These are phyloP conservation scores for Amaranthus palmeri DNA, from an alignment of 148 eudicot genomes.

Conservation along the genomic window DNA sequence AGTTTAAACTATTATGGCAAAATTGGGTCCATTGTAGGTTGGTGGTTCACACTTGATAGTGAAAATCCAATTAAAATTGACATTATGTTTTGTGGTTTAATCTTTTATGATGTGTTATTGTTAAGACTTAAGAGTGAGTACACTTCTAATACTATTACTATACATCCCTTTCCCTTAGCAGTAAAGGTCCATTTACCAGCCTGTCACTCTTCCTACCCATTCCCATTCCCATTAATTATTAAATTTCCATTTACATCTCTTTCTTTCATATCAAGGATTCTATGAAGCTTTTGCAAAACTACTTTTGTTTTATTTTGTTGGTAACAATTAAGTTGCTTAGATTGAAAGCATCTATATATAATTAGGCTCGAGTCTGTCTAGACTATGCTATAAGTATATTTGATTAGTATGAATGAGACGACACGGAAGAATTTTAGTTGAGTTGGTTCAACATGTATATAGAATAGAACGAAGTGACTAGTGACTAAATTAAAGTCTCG, in stretches of 20 bases:
- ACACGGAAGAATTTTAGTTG: no score
- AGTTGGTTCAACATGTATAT: no score
- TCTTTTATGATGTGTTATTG: background rate
- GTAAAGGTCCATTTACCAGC: slow-evolving; percentile 10
- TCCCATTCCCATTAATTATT: no score
- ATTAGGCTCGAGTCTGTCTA: no score
- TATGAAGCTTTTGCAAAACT: background rate
- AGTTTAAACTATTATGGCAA: slow-evolving; percentile 7
- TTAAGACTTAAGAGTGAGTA: background rate
- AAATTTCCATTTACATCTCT: background rate
- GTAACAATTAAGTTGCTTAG: no score
- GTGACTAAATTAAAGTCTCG: no score
- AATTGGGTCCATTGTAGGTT: slow-evolving; percentile 4
- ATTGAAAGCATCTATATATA: no score
- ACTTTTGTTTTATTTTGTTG: background rate
- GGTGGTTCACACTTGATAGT: background rate
- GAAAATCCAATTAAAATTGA: background rate
- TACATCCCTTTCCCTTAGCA: background rate
- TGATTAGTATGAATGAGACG: no score
- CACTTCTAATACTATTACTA: no score
- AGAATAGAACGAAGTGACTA: no score
- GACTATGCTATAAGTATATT: no score
- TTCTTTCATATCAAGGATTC: slow-evolving; percentile 3
- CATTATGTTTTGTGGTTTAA: slow-evolving; percentile 6
- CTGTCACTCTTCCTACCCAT: slow-evolving; percentile 8